Conservation (phyloP, 129 eudicot genomes). For the Rutidosis leptorrhynchoides region DNA sequence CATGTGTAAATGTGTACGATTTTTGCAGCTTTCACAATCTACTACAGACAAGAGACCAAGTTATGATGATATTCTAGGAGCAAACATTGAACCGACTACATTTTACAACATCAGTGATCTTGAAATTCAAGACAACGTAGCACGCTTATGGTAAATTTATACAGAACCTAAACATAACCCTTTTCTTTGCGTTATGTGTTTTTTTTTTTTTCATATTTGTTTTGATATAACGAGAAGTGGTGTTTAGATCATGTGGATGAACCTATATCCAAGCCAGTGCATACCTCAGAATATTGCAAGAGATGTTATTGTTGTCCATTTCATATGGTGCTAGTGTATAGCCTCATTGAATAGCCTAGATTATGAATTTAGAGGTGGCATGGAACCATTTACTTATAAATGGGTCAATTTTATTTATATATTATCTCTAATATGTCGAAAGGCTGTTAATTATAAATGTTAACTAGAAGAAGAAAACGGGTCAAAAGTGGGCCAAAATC, state of each 20-base stretch:
- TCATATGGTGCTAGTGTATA: not conserved
- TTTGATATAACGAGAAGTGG: not conserved
- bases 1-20: constrained; percentile 7
- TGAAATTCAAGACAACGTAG: constrained; percentile 92
- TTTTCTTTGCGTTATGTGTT: not conserved
- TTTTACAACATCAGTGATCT: constrained; percentile 92
- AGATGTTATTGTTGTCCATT: not conserved
- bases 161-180: not conserved
- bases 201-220: constrained; percentile 6
- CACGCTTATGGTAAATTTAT: constrained; percentile 76
- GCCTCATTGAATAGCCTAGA: not conserved
- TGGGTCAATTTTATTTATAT: not conserved
- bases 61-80: constrained; percentile 88
- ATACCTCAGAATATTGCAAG: not conserved
- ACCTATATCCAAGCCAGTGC: not conserved
- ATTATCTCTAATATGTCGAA: not conserved
- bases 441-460: not conserved
- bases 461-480: not conserved
- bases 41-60: constrained; percentile 74
- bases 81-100: constrained; percentile 76
- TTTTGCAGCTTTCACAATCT: constrained; percentile 76
- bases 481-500: not conserved
- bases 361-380: not conserved
- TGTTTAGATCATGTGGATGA: not conserved
- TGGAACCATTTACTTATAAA: not conserved